Evolutionary conservation across 2,329 filamentous ascomycete genomes (phyloP), one percentile per base, ranked within the genome.

Genomic region (Hansfordia pulvinata): DNA sequence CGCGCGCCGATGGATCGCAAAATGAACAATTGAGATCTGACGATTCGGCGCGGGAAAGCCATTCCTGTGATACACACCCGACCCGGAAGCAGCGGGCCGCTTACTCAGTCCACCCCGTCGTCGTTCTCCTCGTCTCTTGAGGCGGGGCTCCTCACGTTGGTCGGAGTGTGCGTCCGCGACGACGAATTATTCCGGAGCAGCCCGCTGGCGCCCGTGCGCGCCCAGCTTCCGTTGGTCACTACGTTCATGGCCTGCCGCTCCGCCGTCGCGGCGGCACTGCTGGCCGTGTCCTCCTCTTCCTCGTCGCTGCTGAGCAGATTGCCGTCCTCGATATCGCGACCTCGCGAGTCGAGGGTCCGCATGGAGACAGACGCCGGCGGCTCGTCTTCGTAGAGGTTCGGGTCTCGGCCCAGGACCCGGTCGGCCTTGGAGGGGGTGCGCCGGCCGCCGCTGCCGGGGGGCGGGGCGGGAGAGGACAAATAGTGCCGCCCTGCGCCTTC

Each of bases 331-430:
- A 37, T 36, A 9, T 53, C 53, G 25, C 52, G 52, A 9, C 64
- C 64, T 8, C 52, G 46, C 2, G 55, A 52, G 34, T 54, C 65
- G 10, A 69, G 52, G 3, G 60, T 56, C 14, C 52, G 53, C 55
- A 69, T 53, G 2, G 56, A 52, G 25, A 62, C 49, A 17, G 53
- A 48, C 20, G 42, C 46, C 16, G 55, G 46, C 25, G 56, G 53
- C 21, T 53, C 53, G 35, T 73, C 65, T 8, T 53, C 58, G 37
- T 71, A 71, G 10, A 67, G 44, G 37, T 59, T 64, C 8, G 67
- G 65, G 31, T 70, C 66, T 4, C 68, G 60, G 19, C 69, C 68
- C 2, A 73, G 54, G 3, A 73, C 52, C 17, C 67, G 60, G 38
- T 73, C 69, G 5, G 69, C 69, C 39, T 73, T 73, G 41, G 63